Conservation (phyloP, 129 eudicot species). For the carrot (Daucus carota) region DH1_v3.0 NC_030386.2:21027001-21027500, state of each 20-base stretch:
- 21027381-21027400: conserved; percentile 17
- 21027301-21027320: conserved; percentile 4
- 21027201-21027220: too few relatives aligned
- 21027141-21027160: too few relatives aligned
- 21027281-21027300: background rate
- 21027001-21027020: background rate
- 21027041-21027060: background rate
- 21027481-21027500: background rate
- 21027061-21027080: background rate
- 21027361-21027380: background rate
- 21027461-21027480: conserved; percentile 8
- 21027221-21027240: too few relatives aligned
- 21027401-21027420: background rate
- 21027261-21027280: too few relatives aligned
- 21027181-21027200: too few relatives aligned
- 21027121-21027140: background rate
- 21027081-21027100: background rate
- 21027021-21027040: background rate
- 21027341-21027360: background rate
- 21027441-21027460: background rate
- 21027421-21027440: background rate
- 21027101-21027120: background rate
- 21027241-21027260: too few relatives aligned
- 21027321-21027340: background rate
- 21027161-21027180: too few relatives aligned